Conservation (phyloP, 352 stramenopile species). For the Plasmopara halstedii region DNA sequence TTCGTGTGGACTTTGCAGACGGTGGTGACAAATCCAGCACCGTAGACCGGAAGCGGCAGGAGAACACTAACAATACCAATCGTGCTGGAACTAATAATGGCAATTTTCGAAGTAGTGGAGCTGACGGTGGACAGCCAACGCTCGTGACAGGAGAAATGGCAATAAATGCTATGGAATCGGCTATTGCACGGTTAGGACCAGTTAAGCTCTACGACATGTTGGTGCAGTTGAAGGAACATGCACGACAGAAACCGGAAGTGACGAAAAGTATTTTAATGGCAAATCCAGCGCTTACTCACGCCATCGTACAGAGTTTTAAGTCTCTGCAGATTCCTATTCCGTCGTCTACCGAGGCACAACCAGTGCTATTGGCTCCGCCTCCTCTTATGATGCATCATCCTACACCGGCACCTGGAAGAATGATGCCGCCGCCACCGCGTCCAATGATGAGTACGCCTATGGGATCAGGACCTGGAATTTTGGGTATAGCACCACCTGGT, state of each 20-base stretch:
- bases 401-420: conserved; percentile 17
- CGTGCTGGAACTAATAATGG: conserved; percentile 18
- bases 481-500: conserved; percentile 38
- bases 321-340: conserved; percentile 76
- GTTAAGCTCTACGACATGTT: conserved; percentile 85
- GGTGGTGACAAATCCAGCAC: conserved; percentile 48
- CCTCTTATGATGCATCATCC: conserved; percentile 29
- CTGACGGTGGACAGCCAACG: conserved; percentile 16
- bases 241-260: conserved; percentile 61
- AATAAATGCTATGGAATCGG: conserved; percentile 72
- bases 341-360: conserved; percentile 38
- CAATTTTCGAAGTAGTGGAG: conserved; percentile 17
- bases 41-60: conserved; percentile 22
- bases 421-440: conserved; percentile 30
- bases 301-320: conserved; percentile 82
- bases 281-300: conserved; percentile 76
- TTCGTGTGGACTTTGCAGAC: conserved; percentile 81
- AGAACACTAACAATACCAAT: conserved; percentile 14
- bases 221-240: conserved; percentile 68
- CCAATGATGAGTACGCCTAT: conserved; percentile 22
- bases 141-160: conserved; percentile 67
- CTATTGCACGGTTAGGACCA: conserved; percentile 55
- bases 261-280: conserved; percentile 69
- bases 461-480: conserved; percentile 30
- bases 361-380: conserved; percentile 41